Evolutionary conservation across 2,329 filamentous ascomycete genomes (phyloP).

Genomic region (Colletotrichum lentis): DNA sequence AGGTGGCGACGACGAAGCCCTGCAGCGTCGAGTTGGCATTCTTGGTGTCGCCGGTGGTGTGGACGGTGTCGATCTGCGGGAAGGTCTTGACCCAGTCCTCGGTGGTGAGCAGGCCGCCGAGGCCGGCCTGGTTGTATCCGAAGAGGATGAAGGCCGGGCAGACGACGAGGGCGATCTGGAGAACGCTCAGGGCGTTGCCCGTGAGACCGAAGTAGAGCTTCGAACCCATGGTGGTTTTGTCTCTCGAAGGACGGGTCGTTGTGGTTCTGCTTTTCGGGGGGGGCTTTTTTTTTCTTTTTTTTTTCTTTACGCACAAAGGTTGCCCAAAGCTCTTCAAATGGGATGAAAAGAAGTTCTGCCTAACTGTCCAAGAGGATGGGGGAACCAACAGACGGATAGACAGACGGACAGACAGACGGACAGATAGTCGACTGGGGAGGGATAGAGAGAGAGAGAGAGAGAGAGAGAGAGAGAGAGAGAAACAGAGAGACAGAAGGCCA

Average conservation of each 20-base stretch:
- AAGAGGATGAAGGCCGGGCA: conserved; percentile 54
- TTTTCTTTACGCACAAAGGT: conserved; percentile 6
- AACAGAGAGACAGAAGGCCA: background rate
- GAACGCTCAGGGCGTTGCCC: conserved; percentile 47
- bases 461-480: no score
- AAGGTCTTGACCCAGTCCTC: conserved; percentile 49
- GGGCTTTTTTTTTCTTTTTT: no score
- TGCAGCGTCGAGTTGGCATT: conserved; percentile 48
- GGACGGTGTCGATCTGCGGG: conserved; percentile 51
- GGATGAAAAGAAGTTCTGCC: conserved; percentile 10
- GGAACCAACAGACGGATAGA: conserved; percentile 2
- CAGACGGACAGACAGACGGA: no score
- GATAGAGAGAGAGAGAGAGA: background rate
- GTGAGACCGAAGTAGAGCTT: conserved; percentile 45
- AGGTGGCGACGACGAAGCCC: conserved; percentile 49
- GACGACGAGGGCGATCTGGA: conserved; percentile 54
- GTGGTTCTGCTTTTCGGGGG: no score
- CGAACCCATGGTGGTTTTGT: conserved; percentile 30
- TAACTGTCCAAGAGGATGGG: background rate
- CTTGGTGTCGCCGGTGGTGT: conserved; percentile 45
- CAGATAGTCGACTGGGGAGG: conserved; percentile 21
- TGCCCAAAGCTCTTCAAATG: conserved; percentile 19
- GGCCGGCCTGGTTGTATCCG: conserved; percentile 53
- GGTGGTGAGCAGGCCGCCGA: conserved; percentile 49
- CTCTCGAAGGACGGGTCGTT: no score